Conservation (phyloP, 106 monocot genomes). For the Allium fistulosum region DNA sequence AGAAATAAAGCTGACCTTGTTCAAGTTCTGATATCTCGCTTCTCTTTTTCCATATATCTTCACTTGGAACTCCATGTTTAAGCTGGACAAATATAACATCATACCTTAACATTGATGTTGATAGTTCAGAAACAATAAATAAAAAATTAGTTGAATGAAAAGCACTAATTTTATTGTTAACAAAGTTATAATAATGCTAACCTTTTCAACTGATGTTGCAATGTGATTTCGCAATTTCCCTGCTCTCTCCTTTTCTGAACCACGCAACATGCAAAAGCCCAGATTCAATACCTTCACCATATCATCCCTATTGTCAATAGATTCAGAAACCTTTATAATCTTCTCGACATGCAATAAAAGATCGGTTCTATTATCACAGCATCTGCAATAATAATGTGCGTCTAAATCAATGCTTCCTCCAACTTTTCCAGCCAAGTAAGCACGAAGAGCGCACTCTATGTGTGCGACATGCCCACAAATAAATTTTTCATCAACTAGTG, state of each 20-base stretch:
- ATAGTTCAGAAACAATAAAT: slow-evolving; percentile 1
- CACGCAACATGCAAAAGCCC: slow-evolving; percentile 39
- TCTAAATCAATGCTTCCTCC: slow-evolving; percentile 68
- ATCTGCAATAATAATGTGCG: slow-evolving; percentile 72
- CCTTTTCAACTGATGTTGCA: slow-evolving; percentile 39
- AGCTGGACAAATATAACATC: slow-evolving; percentile 43
- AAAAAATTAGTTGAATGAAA: background rate
- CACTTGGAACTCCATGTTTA: slow-evolving; percentile 23
- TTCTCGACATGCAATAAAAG: slow-evolving; percentile 41
- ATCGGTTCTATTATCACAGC: slow-evolving; percentile 72
- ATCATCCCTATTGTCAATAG: slow-evolving; percentile 38
- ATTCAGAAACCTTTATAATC: slow-evolving; percentile 28
- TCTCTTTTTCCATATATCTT: slow-evolving; percentile 47
- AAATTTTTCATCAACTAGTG: slow-evolving; percentile 25
- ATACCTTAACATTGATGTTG: slow-evolving; percentile 27
- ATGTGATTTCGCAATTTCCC: slow-evolving; percentile 38
- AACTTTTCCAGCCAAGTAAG: slow-evolving; percentile 73
- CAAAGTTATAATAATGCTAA: slow-evolving; percentile 5
- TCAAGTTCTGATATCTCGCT: background rate
- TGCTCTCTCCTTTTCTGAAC: slow-evolving; percentile 34
- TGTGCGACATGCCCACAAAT: slow-evolving; percentile 82
- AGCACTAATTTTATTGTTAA: background rate
- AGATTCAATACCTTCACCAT: slow-evolving; percentile 41
- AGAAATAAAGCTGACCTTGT: no score
- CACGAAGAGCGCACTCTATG: slow-evolving; percentile 67